These are phyloP conservation scores for Pythium scleroteichum DNA, from an alignment of 352 stramenopile genomes.

Conservation along the genomic window DNA sequence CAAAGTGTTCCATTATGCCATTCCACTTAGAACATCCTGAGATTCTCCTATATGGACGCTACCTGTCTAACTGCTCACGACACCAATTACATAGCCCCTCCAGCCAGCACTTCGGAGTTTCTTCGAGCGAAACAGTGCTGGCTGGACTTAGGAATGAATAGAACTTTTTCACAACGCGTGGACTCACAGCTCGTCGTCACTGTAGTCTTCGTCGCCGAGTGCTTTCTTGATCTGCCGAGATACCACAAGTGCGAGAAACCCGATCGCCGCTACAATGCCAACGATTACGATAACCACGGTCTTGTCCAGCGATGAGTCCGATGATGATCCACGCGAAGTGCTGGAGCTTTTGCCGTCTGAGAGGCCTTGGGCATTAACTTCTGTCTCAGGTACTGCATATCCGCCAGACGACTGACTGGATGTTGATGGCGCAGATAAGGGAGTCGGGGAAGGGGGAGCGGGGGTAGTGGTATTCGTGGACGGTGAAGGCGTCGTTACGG, in stretches of 20 bases:
- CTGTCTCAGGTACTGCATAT: background rate
- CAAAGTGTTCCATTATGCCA: background rate
- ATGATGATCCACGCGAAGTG: slow-evolving; percentile 5
- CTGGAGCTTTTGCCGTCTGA: slow-evolving; percentile 18
- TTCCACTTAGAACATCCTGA: background rate
- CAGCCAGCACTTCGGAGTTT: background rate
- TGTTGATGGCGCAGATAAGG: background rate
- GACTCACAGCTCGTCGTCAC: slow-evolving; percentile 37
- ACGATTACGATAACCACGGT: slow-evolving; percentile 63
- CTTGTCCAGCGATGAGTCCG: slow-evolving; percentile 31
- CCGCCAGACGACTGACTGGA: background rate
- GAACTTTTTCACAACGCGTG: background rate
- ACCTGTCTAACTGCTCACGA: background rate
- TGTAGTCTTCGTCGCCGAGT: slow-evolving; percentile 24
- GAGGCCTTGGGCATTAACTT: slow-evolving; percentile 9
- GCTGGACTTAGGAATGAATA: background rate
- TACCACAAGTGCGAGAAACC: slow-evolving; percentile 44
- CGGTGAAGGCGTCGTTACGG: background rate
- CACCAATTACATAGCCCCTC: background rate
- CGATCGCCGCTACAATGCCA: slow-evolving; percentile 56
- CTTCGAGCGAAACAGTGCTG: background rate
- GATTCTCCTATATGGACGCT: too few relatives aligned
- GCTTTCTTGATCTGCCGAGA: slow-evolving; percentile 60
- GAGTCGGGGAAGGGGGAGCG: background rate
- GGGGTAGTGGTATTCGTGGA: background rate